Percentiles rank a stretch among this genome's conserved stretches.
phyloP scores from a whole-genome alignment of 1,284 basidiomycete genomes.

The Boletellus deceptivus region DNA sequence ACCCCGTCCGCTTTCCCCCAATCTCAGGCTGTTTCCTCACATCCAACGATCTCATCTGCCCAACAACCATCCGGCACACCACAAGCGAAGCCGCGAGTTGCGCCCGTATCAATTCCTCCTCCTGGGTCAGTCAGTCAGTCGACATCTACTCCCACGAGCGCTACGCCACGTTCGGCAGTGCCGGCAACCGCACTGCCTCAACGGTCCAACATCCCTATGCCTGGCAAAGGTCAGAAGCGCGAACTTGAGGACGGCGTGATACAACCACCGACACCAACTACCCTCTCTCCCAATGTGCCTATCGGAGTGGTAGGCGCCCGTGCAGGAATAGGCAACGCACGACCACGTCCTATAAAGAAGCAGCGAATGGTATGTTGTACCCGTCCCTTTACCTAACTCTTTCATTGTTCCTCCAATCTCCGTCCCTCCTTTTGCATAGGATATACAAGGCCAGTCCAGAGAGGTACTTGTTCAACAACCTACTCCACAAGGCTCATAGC shows the following conservation, averaged over 20 bases:
- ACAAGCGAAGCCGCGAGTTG: constrained; percentile 40
- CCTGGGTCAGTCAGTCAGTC: constrained; percentile 15
- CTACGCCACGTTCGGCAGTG: constrained; percentile 33
- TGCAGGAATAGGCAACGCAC: constrained; percentile 52
- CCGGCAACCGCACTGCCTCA: constrained; percentile 25
- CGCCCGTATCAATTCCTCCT: constrained; percentile 35
- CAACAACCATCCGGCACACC: constrained; percentile 30
- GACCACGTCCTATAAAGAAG: constrained; percentile 74
- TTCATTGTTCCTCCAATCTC: background rate
- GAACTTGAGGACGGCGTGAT: constrained; percentile 40
- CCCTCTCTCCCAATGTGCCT: constrained; percentile 29
- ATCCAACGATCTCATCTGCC: constrained; percentile 25
- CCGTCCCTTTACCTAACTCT: background rate
- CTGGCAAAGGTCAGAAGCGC: constrained; percentile 50
- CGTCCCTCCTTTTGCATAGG: constrained; percentile 23
- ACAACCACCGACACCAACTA: constrained; percentile 20
- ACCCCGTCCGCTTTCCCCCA: constrained; percentile 28
- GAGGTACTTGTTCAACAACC: constrained; percentile 46
- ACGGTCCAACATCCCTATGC: constrained; percentile 18
- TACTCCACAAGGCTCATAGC: constrained; percentile 44
- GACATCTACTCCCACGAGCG: constrained; percentile 31
- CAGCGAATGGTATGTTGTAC: constrained; percentile 60
- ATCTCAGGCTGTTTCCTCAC: constrained; percentile 31
- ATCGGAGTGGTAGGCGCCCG: constrained; percentile 44
- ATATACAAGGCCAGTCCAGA: constrained; percentile 39